Conservation (phyloP, 345 rosid genomes). For the Passiflora organensis region DNA sequence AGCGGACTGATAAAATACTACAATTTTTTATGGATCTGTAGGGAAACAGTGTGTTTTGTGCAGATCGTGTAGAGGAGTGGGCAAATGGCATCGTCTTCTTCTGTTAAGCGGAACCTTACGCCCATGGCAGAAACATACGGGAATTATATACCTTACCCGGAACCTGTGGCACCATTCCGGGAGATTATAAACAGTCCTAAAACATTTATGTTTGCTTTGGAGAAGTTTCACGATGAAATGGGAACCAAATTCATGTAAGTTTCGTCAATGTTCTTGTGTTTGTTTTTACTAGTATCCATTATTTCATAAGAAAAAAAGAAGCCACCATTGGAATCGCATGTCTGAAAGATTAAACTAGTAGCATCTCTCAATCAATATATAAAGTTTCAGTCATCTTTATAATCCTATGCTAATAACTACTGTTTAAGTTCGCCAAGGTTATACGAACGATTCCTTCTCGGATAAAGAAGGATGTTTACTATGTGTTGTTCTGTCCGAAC, state of each 20-base stretch:
- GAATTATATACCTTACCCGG: slow-evolving; percentile 38
- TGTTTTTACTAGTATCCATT: no score
- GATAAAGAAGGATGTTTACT: no score
- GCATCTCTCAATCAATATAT: no score
- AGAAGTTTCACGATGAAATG: slow-evolving; percentile 73
- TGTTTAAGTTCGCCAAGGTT: no score
- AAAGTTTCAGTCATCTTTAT: no score
- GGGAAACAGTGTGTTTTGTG: slow-evolving; percentile 14
- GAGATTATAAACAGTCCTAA: slow-evolving; percentile 51
- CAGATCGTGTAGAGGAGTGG: slow-evolving; percentile 24
- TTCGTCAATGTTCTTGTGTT: no score
- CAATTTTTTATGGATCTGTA: slow-evolving; percentile 20
- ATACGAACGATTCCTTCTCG: no score
- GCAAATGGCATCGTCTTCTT: slow-evolving; percentile 85
- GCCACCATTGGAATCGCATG: no score
- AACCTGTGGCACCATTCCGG: slow-evolving; percentile 65
- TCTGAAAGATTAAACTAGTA: no score
- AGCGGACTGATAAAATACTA: slow-evolving; percentile 11
- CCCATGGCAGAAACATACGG: slow-evolving; percentile 39
- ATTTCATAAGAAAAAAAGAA: no score
- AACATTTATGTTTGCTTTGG: slow-evolving; percentile 67
- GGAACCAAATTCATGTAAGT: slow-evolving; percentile 88
- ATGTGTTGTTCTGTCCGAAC: no score
- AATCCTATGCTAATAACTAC: no score
- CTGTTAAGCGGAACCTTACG: slow-evolving; percentile 50